Evolutionary conservation across 73 alveolate species (phyloP), one percentile per base, ranked within the genome.

Genomic region (Paramecium biaurelia): DNA sequence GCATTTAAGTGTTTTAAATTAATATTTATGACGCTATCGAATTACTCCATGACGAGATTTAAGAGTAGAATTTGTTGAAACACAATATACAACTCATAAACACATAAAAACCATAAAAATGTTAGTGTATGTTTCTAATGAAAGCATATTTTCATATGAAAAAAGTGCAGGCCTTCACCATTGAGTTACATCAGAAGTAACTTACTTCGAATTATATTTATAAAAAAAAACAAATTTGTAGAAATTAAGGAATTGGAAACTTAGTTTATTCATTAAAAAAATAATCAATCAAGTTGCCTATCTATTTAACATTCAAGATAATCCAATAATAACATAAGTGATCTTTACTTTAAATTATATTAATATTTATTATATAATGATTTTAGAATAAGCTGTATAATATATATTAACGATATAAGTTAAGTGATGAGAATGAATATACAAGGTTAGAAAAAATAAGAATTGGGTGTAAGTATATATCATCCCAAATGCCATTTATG

Each of bases 321-420:
- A 1, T 53, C 2, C 2, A 18, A 53, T 18, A 53, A 15, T 18
- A 18, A 53, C 28, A 5, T n/a, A n/a, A 6, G 8, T 53, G 30
- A 18, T 53, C 30, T 53, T 2, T 23, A 53, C 5, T 53, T 53
- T 53, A 15, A 53, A 53, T 53, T 18, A n/a, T 53, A 18, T 53
- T 53, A 53, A 53, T 53, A 53, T 53, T n/a, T 53, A 53, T 53
- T 53, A 53, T 53, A 53, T 37, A 28, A 79, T 79, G 90, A 38
- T 79, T n/a, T 79, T 79, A 42, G 90, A 79, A 79, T 79, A 79
- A 79, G 90, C 90, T 35, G 86, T 72, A 72, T 34, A 72, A 21
- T 47, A 72, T 72, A 37, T 30, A 72, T 72, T 37, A 72, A 28
- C 38, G 9, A 72, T 37, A 15, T 35, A 28, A 72, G 90, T 41